Evolutionary conservation across 2,329 filamentous ascomycete species (phyloP).

Genomic region (Cercospora janseana): DNA sequence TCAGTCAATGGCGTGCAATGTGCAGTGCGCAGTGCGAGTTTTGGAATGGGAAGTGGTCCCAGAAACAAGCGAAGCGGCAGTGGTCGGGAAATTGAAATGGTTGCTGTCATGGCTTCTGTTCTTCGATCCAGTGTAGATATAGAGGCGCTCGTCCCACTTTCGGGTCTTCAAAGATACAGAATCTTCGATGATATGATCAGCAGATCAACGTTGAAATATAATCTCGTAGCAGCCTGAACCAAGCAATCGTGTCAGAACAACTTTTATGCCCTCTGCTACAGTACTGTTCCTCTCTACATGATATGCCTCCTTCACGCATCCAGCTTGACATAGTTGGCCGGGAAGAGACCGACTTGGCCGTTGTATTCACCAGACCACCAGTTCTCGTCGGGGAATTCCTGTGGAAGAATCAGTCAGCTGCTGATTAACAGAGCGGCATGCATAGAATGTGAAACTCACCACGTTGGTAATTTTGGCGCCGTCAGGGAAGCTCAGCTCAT

Average conservation of each 20-base stretch:
- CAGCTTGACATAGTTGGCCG: slow-evolving; percentile 52
- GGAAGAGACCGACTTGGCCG: slow-evolving; percentile 79
- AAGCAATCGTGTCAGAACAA: not conserved
- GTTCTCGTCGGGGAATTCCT: slow-evolving; percentile 96
- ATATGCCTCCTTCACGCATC: slow-evolving; percentile 38
- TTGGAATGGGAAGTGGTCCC: no score
- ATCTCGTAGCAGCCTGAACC: no score
- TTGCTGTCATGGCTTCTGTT: no score
- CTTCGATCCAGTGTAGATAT: no score
- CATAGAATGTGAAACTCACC: slow-evolving; percentile 51
- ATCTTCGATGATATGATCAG: no score
- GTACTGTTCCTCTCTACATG: not conserved
- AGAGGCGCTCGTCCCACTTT: no score
- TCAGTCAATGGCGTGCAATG: not conserved
- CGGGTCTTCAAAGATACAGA: no score
- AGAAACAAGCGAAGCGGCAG: no score
- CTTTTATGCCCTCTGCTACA: not conserved
- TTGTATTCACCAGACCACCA: slow-evolving; percentile 94
- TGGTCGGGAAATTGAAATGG: no score
- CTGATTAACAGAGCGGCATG: not conserved
- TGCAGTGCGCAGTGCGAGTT: no score
- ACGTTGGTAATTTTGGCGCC: slow-evolving; percentile 77
- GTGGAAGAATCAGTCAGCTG: slow-evolving; percentile 31
- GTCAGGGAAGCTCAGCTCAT: slow-evolving; percentile 82
- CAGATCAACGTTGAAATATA: no score